A percentile compares a stretch with the other conserved stretches of the same genome.
Evolutionary conservation across 345 rosid genomes (phyloP).

Genomic region (Aquilaria yunnanensis): DNA sequence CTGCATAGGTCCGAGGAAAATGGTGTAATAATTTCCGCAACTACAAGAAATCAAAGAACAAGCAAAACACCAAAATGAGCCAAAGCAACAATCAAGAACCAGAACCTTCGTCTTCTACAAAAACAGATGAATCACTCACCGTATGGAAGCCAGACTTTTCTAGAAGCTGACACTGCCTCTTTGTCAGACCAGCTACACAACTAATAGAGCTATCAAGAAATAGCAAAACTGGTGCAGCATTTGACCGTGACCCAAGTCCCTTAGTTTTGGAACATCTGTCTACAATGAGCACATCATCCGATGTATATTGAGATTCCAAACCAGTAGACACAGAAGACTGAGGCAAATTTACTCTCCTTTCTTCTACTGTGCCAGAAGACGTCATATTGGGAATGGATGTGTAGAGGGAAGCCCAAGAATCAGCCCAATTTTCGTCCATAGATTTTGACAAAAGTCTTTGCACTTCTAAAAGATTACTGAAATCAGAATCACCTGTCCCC

Average conservation of each 20-base stretch:
- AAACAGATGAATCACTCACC: constrained; percentile 32
- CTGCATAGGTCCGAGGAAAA: constrained; percentile 94
- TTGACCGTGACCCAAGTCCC: constrained; percentile 13
- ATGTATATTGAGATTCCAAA: constrained; percentile 28
- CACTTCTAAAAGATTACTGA: constrained; percentile 24
- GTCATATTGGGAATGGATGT: constrained; percentile 29
- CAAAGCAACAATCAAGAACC: constrained; percentile 13
- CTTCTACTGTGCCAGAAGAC: constrained; percentile 34
- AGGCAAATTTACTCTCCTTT: constrained; percentile 17
- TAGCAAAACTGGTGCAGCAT: constrained; percentile 20
- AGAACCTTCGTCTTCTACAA: constrained; percentile 8
- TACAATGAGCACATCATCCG: constrained; percentile 18
- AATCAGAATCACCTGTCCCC: constrained; percentile 19
- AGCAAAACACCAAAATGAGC: constrained; percentile 5
- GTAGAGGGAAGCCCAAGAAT: constrained; percentile 39
- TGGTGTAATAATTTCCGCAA: constrained; percentile 74
- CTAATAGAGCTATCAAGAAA: constrained; percentile 50
- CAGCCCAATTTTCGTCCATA: constrained; percentile 36
- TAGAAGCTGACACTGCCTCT: constrained; percentile 50
- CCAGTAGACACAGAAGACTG: constrained; percentile 18
- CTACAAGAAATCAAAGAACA: constrained; percentile 29
- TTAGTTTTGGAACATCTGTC: constrained; percentile 15
- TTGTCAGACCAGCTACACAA: constrained; percentile 60
- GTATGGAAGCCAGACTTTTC: constrained; percentile 82
- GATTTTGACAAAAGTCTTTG: constrained; percentile 33